These are phyloP conservation scores for Colletotrichum agaves DNA, from an alignment of 2,329 filamentous ascomycete genomes.

Conservation along the genomic window DNA sequence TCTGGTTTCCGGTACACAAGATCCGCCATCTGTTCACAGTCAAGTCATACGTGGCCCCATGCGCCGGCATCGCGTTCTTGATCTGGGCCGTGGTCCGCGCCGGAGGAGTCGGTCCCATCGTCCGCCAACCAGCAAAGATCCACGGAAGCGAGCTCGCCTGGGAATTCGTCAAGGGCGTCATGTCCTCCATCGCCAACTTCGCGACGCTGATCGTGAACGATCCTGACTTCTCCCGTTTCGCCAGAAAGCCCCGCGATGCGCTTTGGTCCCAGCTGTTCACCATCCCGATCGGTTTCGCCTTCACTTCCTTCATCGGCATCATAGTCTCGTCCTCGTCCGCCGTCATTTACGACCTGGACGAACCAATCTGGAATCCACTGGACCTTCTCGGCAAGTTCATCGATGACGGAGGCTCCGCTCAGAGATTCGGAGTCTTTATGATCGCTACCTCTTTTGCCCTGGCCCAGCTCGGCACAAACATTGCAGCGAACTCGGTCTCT, in stretches of 20 bases:
- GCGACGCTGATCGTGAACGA: conserved; percentile 86
- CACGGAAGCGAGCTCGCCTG: conserved; percentile 79
- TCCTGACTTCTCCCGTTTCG: conserved; percentile 88
- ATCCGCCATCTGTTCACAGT: conserved; percentile 91
- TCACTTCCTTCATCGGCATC: conserved; percentile 88
- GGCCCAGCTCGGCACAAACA: conserved; percentile 87
- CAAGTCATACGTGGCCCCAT: conserved; percentile 86
- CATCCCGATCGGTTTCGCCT: conserved; percentile 76
- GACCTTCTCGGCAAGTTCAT: conserved; percentile 74
- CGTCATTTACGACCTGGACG: conserved; percentile 70
- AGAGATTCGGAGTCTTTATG: conserved; percentile 81
- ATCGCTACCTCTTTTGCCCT: conserved; percentile 78
- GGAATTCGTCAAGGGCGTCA: conserved; percentile 86
- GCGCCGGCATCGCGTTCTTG: conserved; percentile 86
- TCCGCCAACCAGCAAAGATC: conserved; percentile 72
- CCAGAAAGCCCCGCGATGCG: conserved; percentile 78
- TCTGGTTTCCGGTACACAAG: conserved; percentile 91
- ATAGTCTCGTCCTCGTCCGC: conserved; percentile 79
- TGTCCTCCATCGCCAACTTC: conserved; percentile 92
- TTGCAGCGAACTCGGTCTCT: conserved; percentile 86
- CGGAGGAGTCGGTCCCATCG: conserved; percentile 84
- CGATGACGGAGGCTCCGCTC: conserved; percentile 72
- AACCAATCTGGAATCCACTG: conserved; percentile 80
- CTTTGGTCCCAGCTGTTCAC: conserved; percentile 83
- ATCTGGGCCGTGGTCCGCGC: conserved; percentile 87